Evolutionary conservation across 164 flowering plant genomes (phyloP), one percentile per base, ranked within the genome.

Genomic region (Stephania yunnanensis): DNA sequence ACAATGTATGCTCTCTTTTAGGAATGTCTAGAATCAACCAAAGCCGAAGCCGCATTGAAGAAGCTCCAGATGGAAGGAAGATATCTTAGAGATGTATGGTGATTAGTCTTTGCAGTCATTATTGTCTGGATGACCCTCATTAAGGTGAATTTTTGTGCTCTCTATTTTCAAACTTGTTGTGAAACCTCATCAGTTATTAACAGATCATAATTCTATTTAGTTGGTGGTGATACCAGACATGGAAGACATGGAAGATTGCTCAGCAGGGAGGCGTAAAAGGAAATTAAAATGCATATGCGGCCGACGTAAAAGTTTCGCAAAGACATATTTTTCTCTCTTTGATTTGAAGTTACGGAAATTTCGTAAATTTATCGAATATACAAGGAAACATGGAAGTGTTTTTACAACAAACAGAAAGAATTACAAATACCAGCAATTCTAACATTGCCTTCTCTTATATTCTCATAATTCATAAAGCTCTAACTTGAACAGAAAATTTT

Each of bases 51-150:
- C 6, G 76, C 83, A 58, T 92, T 91, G 74, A 91, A 91, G 83
- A 87, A 89, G 71, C 87, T 91, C 30, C 93, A 89, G 65, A 83
- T 80, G 84, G 88, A 85, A n/a, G 91, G 92, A 52, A 77, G 95
- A 17, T 89, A 89, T 78, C 89, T 91, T 8, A 78, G 92, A 76
- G 95, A 91, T 77, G 93, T 91, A 22, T 91, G 95, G 95, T 91
- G 84, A 89, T 78, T 45, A 36, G 7, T 61, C 46, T 42, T 36
- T 9, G 5, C 13, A 17, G 29, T 50, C 19, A 17, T 45, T 63
- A 22, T 70, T 45, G 31, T 63, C 46, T 0, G 42, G 5, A 67
- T 70, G 50, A 45, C 55, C 55, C 15, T 50, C 55, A 50, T 15
- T 10, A 50, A 50, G 55, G 55, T 50, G 55, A 50, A 15, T 50